Percentiles rank a stretch among this genome's conserved stretches.
phyloP scores from a whole-genome alignment of 202 grass and related monocot species.

The Saccharum hybrid region DNA sequence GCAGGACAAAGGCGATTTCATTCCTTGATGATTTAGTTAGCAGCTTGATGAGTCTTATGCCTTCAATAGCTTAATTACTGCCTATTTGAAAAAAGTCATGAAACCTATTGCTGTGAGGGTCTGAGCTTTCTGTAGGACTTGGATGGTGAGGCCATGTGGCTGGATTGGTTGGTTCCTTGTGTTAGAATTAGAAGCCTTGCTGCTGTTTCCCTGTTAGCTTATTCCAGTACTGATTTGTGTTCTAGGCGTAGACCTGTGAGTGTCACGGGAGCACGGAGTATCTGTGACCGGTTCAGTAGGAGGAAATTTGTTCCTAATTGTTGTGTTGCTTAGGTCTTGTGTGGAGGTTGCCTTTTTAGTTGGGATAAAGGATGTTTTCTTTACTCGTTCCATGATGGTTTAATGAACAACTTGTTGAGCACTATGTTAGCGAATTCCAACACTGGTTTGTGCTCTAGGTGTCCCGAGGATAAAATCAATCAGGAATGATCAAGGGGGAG shows the following conservation, averaged over 20 bases:
- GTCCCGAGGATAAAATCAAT: not conserved
- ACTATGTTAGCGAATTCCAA: not conserved
- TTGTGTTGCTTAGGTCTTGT: not conserved
- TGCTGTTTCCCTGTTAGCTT: not conserved
- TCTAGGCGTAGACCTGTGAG: not conserved
- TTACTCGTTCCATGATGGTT: not conserved
- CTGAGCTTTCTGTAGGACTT: not conserved
- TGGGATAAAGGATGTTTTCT: not conserved
- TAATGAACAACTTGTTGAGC: not conserved
- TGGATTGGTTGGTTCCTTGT: not conserved
- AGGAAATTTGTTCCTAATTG: not conserved
- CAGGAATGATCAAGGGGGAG: not conserved
- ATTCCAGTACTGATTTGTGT: slow-evolving; percentile 8
- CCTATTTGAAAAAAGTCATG: not conserved
- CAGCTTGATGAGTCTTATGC: not conserved
- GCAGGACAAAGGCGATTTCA: not conserved
- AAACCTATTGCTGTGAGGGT: not conserved
- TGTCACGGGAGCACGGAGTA: not conserved
- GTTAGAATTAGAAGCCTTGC: not conserved
- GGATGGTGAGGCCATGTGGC: not conserved
- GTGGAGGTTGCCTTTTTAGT: not conserved
- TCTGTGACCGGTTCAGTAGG: not conserved
- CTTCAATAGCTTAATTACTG: not conserved
- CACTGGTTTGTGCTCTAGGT: not conserved
- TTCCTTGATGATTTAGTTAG: not conserved